Percentiles rank a stretch among this genome's conserved stretches.
phyloP scores from a whole-genome alignment of 208 protist species.

The Acanthamoeba lenticulata region DNA sequence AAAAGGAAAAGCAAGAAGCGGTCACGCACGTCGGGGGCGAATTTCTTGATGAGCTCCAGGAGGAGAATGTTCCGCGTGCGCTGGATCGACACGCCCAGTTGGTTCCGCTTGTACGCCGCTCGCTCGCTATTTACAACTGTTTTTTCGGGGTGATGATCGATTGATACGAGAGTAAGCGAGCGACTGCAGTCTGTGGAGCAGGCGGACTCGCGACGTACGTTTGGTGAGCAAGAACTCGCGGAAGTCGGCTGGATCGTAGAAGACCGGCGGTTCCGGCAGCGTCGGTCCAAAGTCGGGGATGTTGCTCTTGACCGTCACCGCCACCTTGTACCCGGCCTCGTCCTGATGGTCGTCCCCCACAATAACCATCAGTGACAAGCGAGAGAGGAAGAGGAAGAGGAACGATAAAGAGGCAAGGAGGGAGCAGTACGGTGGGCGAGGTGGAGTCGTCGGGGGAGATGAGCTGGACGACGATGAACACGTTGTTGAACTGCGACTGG shows the following conservation, averaged over 20 bases:
- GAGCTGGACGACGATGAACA: slow-evolving; percentile 42
- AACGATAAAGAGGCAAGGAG: background rate
- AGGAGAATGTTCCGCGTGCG: slow-evolving; percentile 50
- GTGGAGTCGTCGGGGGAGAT: background rate
- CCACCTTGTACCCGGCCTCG: slow-evolving; percentile 16
- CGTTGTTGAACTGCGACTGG: slow-evolving; percentile 54
- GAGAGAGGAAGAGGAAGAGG: background rate
- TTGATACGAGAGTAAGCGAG: background rate
- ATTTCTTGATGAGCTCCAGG: slow-evolving; percentile 27
- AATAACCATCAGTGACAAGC: no score
- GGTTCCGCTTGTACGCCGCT: slow-evolving; percentile 23
- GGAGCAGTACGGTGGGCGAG: background rate
- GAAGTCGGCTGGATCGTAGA: slow-evolving; percentile 17
- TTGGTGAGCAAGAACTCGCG: slow-evolving; percentile 56
- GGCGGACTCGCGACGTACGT: background rate
- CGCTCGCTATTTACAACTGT: slow-evolving; percentile 63
- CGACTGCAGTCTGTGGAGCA: background rate
- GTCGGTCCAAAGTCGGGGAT: slow-evolving; percentile 45
- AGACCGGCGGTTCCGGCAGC: background rate
- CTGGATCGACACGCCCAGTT: background rate
- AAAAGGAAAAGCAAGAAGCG: background rate
- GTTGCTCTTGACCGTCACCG: slow-evolving; percentile 40
- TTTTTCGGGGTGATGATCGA: background rate
- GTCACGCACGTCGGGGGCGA: background rate
- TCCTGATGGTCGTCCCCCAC: background rate